These are phyloP conservation scores for Litsea cubeba DNA, from an alignment of 164 flowering plant species.

Conservation along the genomic window DNA sequence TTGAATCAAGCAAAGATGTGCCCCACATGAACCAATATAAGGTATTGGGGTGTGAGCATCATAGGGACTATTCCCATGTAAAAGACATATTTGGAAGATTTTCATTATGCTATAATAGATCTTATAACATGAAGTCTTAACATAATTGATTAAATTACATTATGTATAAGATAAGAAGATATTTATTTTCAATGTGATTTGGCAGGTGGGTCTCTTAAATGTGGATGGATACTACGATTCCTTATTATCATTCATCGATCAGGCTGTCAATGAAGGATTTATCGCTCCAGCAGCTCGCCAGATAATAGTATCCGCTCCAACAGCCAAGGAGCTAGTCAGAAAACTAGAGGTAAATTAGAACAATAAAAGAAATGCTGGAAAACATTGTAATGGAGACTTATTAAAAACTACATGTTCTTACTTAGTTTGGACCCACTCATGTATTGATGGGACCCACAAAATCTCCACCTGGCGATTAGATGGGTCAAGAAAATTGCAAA, in stretches of 20 bases:
- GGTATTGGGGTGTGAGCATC: too few relatives aligned
- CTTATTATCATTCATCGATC: conserved; percentile 70
- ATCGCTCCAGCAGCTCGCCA: conserved; percentile 73
- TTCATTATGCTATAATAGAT: too few relatives aligned
- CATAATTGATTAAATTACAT: too few relatives aligned
- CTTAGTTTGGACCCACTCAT: neutral
- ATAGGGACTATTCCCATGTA: too few relatives aligned
- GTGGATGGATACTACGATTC: conserved; percentile 88
- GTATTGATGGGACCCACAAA: neutral
- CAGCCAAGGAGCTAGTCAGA: conserved; percentile 64
- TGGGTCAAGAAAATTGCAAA: neutral
- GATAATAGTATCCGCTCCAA: conserved; percentile 80
- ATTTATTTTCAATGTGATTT: neutral
- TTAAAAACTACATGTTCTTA: neutral
- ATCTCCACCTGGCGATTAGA: neutral
- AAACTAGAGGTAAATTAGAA: conserved; percentile 59
- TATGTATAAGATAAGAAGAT: neutral
- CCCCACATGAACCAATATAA: too few relatives aligned
- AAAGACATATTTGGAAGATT: too few relatives aligned
- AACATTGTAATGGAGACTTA: neutral
- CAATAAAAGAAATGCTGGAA: neutral
- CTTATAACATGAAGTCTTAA: too few relatives aligned
- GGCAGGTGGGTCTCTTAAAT: conserved; percentile 91
- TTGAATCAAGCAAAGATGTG: too few relatives aligned
- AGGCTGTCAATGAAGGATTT: conserved; percentile 97